Percentiles rank a stretch among this genome's conserved stretches.
phyloP scores from a whole-genome alignment of 1,284 basidiomycete species.

The Volvariella surrecta region DNA sequence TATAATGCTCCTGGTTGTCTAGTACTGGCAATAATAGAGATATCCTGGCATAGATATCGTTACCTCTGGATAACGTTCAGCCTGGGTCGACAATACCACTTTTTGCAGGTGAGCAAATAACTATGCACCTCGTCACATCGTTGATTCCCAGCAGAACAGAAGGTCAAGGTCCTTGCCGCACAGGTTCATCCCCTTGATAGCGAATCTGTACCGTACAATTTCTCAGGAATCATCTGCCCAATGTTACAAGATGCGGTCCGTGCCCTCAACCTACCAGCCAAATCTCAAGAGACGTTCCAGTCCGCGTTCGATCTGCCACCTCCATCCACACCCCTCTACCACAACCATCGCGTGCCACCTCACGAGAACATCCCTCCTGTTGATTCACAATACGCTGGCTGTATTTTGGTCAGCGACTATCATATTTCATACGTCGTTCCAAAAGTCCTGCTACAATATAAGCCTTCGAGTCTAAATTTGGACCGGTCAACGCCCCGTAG shows the following conservation, averaged over 20 bases:
- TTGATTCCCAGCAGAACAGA: constrained; percentile 47
- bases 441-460: constrained; percentile 53
- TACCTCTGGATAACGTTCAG: constrained; percentile 54
- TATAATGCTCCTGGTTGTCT: constrained; percentile 3
- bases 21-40: no score
- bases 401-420: constrained; percentile 68
- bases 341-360: constrained; percentile 27
- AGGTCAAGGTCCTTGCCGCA: constrained; percentile 60
- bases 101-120: constrained; percentile 51
- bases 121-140: constrained; percentile 1
- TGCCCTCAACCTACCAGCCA: constrained; percentile 55
- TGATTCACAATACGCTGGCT: constrained; percentile 62
- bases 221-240: constrained; percentile 54
- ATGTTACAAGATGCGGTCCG: constrained; percentile 59
- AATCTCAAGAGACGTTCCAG: constrained; percentile 50
- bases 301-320: constrained; percentile 39
- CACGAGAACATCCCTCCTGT: constrained; percentile 29
- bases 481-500: constrained; percentile 27
- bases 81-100: constrained; percentile 62
- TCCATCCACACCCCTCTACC: constrained; percentile 21
- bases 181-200: constrained; percentile 68
- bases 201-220: constrained; percentile 63
- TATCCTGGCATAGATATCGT: no score
- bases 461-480: constrained; percentile 12
- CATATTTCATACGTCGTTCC: constrained; percentile 69